phyloP scores from a whole-genome alignment of 495 filamentous ascomycete species.

The Penicillium riverlandense region DNA sequence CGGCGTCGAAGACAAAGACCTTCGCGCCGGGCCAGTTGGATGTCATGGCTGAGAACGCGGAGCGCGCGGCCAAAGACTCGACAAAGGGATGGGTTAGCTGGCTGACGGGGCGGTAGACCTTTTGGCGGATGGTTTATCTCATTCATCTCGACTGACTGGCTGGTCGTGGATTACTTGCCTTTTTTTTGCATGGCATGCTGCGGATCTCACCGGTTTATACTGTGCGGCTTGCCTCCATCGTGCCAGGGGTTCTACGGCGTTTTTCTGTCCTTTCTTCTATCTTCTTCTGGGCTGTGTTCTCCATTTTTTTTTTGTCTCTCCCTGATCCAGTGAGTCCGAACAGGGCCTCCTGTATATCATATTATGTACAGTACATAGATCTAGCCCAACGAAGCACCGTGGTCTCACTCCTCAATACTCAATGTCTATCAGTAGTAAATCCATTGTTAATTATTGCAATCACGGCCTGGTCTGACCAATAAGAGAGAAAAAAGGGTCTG shows the following conservation, averaged over 20 bases:
- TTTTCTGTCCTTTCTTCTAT: constrained; percentile 9
- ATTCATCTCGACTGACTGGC: neutral
- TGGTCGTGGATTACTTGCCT: constrained; percentile 2
- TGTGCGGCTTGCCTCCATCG: constrained; percentile 16
- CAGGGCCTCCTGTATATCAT: constrained; percentile 19
- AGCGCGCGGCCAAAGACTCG: constrained; percentile 29
- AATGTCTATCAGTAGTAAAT: neutral
- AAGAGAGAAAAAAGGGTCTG: no score
- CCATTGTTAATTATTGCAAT: neutral
- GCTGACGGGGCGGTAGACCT: constrained; percentile 32
- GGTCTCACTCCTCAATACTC: no score
- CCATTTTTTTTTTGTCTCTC: constrained; percentile 6
- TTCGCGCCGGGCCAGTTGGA: constrained; percentile 31
- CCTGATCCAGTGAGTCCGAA: neutral
- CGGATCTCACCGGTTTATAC: constrained; percentile 5
- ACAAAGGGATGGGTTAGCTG: constrained; percentile 38
- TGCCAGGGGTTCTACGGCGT: constrained; percentile 24
- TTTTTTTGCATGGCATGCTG: constrained; percentile 23
- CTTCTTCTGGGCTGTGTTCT: constrained; percentile 9
- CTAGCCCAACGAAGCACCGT: neutral
- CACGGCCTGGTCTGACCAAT: neutral
- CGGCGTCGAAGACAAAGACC: constrained; percentile 9
- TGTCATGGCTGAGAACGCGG: constrained; percentile 35
- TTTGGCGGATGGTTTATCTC: neutral
- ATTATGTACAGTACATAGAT: constrained; percentile 31